Base-by-base conservation (phyloP, 2,329 filamentous ascomycete species). In the Trichoderma brevicompactum region DNA sequence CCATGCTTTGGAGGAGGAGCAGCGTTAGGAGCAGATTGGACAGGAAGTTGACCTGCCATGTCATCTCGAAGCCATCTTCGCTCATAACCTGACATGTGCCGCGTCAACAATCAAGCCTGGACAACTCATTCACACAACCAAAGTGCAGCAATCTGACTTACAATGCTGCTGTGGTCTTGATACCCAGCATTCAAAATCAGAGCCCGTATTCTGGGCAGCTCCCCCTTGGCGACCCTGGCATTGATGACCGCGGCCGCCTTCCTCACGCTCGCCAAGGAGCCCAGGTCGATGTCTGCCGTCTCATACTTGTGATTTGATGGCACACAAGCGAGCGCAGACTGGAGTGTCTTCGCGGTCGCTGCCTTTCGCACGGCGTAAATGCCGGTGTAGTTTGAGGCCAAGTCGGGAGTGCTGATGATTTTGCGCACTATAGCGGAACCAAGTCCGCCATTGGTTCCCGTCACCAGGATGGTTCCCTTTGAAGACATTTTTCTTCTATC, bases 371-470 rank as follows among this genome's bases (percentile, higher is more conserved):
- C 78, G 1, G 75, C 72, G 64, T 79, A 80, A 2, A 80, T 54
- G 7, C 77, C 75, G 5, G 73, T 71, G 65, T 79, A 75, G 32
- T 70, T 67, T 5, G 71, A 69, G 3, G 76, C 74, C 10, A 79
- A 65, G 5, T 75, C 68, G 0, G 73, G 68, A 12, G 65, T 70
- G 15, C 67, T 65, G 41, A 77, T 44, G 36, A 80, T 72, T 7
- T 72, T 68, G 4, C 66, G 52, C 9, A 76, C 73, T 7, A 78
- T 76, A 23, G 73, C 72, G 10, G 74, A 75, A 7, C 77, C 78
- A 34, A 80, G 73, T 19, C 77, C 75, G 48, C 78, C 78, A 63
- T 80, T 80, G 41, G 76, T 69, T 7, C 78, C 78, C 5, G 78
- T 80, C 9, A 79, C 66, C 2, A 80, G 44, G 32, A 80, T 73